Conservation (phyloP, 2,329 filamentous ascomycete species). For the Cladophialophora yegresii region DNA sequence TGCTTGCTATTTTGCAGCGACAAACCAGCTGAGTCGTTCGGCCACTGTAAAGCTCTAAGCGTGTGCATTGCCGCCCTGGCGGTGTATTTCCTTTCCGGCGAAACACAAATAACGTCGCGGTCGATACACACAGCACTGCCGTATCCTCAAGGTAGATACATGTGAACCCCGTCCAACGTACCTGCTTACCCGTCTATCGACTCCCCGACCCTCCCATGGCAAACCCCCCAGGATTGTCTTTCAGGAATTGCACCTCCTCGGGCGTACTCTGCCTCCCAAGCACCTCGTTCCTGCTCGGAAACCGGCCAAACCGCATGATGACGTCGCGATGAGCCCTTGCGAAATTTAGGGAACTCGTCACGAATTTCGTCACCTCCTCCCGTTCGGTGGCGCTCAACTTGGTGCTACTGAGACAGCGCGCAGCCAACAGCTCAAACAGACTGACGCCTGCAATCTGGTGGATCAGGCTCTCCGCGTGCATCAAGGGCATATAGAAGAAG, state of each 20-base stretch:
- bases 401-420: conserved; percentile 21
- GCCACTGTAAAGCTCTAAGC: neutral
- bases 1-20: neutral
- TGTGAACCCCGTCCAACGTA: neutral
- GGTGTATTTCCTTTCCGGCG: neutral
- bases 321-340: conserved; percentile 34
- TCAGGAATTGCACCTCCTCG: conserved; percentile 28
- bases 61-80: neutral
- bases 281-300: conserved; percentile 37
- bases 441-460: conserved; percentile 39
- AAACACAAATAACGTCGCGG: neutral
- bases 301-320: conserved; percentile 37
- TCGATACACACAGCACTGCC: neutral
- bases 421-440: conserved; percentile 34
- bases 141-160: too few relatives aligned
- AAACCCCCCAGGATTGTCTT: conserved; percentile 29
- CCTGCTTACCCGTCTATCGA: neutral
- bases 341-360: conserved; percentile 31
- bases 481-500: conserved; percentile 42
- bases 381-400: conserved; percentile 7
- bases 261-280: conserved; percentile 32
- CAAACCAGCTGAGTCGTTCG: neutral
- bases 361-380: conserved; percentile 24
- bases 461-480: conserved; percentile 42
- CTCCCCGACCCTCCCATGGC: neutral